These are phyloP conservation scores for Ramaria rubella DNA, from an alignment of 768 basidiomycete species.

Conservation along the genomic window DNA sequence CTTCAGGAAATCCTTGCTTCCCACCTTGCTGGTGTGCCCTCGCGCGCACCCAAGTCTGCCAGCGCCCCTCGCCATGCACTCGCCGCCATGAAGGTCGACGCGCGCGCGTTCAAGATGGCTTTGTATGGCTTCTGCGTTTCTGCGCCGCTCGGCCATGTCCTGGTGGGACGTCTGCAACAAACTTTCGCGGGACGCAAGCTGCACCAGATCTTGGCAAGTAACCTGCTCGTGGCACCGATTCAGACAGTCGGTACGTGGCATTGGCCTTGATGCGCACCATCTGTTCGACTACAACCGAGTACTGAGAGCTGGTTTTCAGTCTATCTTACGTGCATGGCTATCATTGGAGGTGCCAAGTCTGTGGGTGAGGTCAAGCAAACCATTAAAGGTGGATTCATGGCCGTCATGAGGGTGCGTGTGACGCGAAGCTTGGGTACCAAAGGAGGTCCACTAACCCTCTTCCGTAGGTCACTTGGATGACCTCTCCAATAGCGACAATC, in stretches of 20 bases:
- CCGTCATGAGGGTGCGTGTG: conserved; percentile 58
- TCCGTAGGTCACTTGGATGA: conserved; percentile 67
- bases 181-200: conserved; percentile 73
- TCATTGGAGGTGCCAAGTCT: conserved; percentile 75
- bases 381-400: conserved; percentile 65
- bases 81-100: conserved; percentile 51
- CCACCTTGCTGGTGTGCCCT: conserved; percentile 56
- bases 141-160: conserved; percentile 71
- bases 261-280: neutral
- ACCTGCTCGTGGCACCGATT: conserved; percentile 69
- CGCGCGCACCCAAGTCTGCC: conserved; percentile 45
- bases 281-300: neutral
- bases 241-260: conserved; percentile 52
- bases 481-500: conserved; percentile 65
- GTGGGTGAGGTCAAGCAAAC: conserved; percentile 57
- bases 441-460: neutral
- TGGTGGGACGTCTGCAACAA: conserved; percentile 66
- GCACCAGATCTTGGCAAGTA: conserved; percentile 68
- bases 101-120: conserved; percentile 77
- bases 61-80: conserved; percentile 46
- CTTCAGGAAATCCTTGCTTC: conserved; percentile 80
- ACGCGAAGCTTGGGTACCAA: neutral
- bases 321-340: conserved; percentile 72
- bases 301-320: conserved; percentile 30
- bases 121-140: conserved; percentile 78